Conservation (phyloP, 2,329 filamentous ascomycete species). For the Pseudocercospora macadamiae region DNA sequence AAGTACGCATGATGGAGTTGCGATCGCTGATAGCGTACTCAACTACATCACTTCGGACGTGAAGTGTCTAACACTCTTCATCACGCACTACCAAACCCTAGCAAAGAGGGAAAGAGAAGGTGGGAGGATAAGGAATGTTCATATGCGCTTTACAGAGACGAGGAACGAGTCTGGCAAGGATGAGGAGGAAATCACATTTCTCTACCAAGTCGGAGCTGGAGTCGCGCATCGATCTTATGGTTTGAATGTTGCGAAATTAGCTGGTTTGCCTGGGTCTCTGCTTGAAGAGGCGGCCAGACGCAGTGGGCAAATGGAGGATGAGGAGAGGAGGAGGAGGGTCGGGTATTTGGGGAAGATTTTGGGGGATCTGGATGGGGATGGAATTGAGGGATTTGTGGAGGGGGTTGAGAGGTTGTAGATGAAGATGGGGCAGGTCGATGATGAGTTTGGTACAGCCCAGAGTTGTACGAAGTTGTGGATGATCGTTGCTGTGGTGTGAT, state of each 20-base stretch:
- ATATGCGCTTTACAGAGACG: constrained; percentile 81
- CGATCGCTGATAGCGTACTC: constrained; percentile 90
- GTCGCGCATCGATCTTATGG: constrained; percentile 94
- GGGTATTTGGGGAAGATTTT: constrained; percentile 39
- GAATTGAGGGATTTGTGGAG: constrained; percentile 45
- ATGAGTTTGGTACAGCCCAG: no score
- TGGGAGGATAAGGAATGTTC: constrained; percentile 90
- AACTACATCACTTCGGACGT: constrained; percentile 77
- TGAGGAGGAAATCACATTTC: constrained; percentile 83
- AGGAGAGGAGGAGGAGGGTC: constrained; percentile 67
- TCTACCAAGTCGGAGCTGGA: constrained; percentile 90
- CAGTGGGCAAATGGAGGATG: constrained; percentile 77
- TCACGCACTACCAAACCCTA: constrained; percentile 95
- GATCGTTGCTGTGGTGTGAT: no score
- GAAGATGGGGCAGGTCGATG: no score
- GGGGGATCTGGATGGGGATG: constrained; percentile 19
- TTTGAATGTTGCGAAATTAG: constrained; percentile 85
- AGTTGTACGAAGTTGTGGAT: no score
- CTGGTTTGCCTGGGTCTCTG: constrained; percentile 75
- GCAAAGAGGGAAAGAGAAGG: no score
- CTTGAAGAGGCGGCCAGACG: constrained; percentile 79
- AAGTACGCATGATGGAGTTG: constrained; percentile 91
- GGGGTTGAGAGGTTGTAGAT: constrained; percentile 49
- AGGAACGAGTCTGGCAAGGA: constrained; percentile 51
- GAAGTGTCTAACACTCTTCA: constrained; percentile 84